phyloP scores from a whole-genome alignment of 768 basidiomycete species.

The Mycena crocata region DNA sequence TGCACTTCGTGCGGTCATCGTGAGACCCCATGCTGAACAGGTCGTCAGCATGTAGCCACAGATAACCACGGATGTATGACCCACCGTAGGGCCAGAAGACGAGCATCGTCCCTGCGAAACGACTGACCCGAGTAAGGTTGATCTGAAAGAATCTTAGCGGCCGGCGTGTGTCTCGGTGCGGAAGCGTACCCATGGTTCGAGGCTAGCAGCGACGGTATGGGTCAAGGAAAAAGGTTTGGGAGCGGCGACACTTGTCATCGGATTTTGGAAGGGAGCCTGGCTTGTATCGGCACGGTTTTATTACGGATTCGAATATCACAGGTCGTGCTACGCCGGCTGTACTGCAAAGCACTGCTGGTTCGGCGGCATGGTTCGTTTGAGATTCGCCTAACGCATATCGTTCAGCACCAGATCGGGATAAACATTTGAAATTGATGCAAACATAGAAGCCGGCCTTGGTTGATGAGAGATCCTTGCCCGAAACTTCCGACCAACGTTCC shows the following conservation, averaged over 20 bases:
- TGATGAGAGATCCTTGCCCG: too few relatives aligned
- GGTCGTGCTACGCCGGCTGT: background rate
- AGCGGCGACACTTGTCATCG: slow-evolving; percentile 11
- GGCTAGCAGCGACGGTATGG: slow-evolving; percentile 33
- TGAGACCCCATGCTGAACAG: slow-evolving; percentile 35
- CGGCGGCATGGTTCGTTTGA: slow-evolving; percentile 11
- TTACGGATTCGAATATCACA: background rate
- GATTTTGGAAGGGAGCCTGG: background rate
- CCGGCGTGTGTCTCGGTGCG: background rate
- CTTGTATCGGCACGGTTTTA: slow-evolving; percentile 3
- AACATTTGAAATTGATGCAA: slow-evolving; percentile 18
- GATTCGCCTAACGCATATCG: background rate
- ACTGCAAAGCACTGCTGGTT: background rate
- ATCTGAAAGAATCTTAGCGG: slow-evolving; percentile 17
- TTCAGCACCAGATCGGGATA: background rate
- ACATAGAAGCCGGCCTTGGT: too few relatives aligned
- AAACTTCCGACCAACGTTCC: too few relatives aligned
- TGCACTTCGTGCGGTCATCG: slow-evolving; percentile 34
- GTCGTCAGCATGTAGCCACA: background rate
- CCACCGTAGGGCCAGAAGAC: slow-evolving; percentile 40
- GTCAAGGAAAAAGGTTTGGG: slow-evolving; percentile 15
- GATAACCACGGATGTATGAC: background rate
- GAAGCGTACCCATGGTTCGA: slow-evolving; percentile 32
- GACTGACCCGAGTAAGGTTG: slow-evolving; percentile 32
- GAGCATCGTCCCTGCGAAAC: slow-evolving; percentile 37